These are phyloP conservation scores for Phascolomyces articulosus DNA, from an alignment of 371 early-diverging fungal species.

Conservation along the genomic window DNA sequence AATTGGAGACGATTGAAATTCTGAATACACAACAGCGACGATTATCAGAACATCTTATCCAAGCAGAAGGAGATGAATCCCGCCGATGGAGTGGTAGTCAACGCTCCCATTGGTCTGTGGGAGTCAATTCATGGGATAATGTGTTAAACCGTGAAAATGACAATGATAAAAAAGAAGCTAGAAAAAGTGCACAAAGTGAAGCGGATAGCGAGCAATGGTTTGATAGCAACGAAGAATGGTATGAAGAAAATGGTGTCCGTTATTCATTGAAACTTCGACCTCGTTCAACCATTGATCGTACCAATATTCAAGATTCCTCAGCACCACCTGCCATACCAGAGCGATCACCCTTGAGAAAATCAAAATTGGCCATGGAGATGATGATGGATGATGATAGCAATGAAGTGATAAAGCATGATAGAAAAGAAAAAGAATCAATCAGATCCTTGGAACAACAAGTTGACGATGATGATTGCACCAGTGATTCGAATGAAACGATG, in stretches of 20 bases:
- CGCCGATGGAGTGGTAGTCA: constrained; percentile 36
- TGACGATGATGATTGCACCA: not conserved
- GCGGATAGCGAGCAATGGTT: constrained; percentile 21
- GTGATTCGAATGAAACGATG: not conserved
- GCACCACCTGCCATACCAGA: not conserved
- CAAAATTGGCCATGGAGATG: not conserved
- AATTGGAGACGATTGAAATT: not conserved
- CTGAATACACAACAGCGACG: not conserved
- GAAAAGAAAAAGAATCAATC: not conserved
- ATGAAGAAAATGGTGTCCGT: not conserved
- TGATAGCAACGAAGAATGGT: constrained; percentile 21
- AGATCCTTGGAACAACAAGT: not conserved
- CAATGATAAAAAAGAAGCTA: constrained; percentile 6
- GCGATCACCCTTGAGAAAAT: constrained; percentile 4
- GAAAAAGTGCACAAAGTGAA: constrained; percentile 12
- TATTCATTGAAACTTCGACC: not conserved
- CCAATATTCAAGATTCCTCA: no score
- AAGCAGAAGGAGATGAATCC: constrained; percentile 12
- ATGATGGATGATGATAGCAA: not conserved
- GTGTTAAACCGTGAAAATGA: constrained; percentile 20
- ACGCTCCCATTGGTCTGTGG: constrained; percentile 37
- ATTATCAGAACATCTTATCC: not conserved
- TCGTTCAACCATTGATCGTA: not conserved
- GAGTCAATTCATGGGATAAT: constrained; percentile 24
- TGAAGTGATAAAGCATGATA: not conserved